phyloP scores from a whole-genome alignment of 2,329 filamentous ascomycete species.

The Penicillium sp. region DNA sequence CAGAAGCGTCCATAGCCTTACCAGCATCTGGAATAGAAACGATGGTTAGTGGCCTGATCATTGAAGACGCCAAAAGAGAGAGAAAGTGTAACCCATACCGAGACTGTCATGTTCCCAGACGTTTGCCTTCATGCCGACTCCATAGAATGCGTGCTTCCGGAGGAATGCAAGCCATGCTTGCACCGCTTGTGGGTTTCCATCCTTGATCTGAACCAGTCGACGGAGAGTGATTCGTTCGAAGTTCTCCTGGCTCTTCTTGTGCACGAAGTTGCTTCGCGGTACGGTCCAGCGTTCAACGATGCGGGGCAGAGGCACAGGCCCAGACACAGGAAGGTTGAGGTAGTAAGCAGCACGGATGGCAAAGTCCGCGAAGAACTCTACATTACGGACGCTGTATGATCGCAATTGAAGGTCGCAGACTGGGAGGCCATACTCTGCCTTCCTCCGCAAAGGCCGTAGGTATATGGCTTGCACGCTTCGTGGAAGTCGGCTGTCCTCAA shows the following conservation, averaged over 20 bases:
- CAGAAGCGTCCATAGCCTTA: constrained; percentile 34
- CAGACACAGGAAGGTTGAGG: constrained; percentile 72
- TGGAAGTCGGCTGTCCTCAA: constrained; percentile 52
- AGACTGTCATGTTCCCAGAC: constrained; percentile 77
- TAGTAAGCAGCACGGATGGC: constrained; percentile 91
- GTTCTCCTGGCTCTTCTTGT: constrained; percentile 97
- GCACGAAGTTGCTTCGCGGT: constrained; percentile 76
- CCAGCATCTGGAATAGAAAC: constrained; percentile 31
- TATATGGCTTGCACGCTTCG: constrained; percentile 77
- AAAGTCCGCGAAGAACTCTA: constrained; percentile 93
- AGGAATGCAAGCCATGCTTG: constrained; percentile 88
- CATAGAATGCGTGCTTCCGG: constrained; percentile 83
- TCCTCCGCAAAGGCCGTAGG: constrained; percentile 69
- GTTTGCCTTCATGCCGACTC: constrained; percentile 98
- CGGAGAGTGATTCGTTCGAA: constrained; percentile 85
- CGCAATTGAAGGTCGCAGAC: constrained; percentile 86
- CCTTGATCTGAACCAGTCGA: constrained; percentile 81
- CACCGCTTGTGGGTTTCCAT: constrained; percentile 79
- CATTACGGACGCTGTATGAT: constrained; percentile 78
- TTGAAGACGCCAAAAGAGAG: neutral
- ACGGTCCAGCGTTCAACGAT: constrained; percentile 93
- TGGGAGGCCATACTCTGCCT: constrained; percentile 66
- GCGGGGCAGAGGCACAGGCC: constrained; percentile 74
- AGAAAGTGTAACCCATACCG: constrained; percentile 44
- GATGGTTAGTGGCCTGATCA: constrained; percentile 7